Evolutionary conservation across 345 rosid species (phyloP), one percentile per base, ranked within the genome.

Genomic region (Camelina hispida): DNA sequence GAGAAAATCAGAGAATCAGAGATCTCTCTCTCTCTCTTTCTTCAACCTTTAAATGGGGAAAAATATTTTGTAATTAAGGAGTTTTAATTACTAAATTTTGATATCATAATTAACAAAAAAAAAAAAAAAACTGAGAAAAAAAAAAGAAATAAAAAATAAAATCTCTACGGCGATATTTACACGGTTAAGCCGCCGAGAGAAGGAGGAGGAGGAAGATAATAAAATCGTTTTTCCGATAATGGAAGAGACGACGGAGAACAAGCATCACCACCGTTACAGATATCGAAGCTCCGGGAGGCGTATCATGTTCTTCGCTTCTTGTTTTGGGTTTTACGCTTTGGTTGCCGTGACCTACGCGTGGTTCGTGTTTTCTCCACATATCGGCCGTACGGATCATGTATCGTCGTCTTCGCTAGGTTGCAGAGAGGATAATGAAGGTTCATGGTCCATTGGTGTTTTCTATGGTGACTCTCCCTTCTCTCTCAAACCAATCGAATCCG

Each of bases 361-460:
- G 94, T 32, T 89, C 1, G 70, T 73, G 34, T 84, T 88, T 69
- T 71, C 67, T 64, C 76, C 87, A 42, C 61, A 75, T 64, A 51
- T 78, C 51, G 72, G 62, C 8, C 77, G 67, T 44, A 64, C 80
- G 47, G 81, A 81, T 54, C 67, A 71, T 71, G 73, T 80, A 13
- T 78, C 87, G 25, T 67, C 76, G 59, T 72, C 83, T 44, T 83
- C 91, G 34, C 32, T 80, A 11, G 98, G 98, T 43, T 95, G 99
- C 28, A 82, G 61, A 66, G 93, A 88, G 42, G 98, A 95, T 63
- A 80, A 79, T 69, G 99, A 95, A 62, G 99, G 98, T 69, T 92
- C 98, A 13, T 93, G 98, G 99, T 85, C 99, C 6, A 78, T 95
- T 74, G 99, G 99, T 17, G 86, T 91, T 71, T 90, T 86, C 77